These are phyloP conservation scores for Parvularia atlantis DNA, from an alignment of 78 protist species.

Conservation along the genomic window DNA sequence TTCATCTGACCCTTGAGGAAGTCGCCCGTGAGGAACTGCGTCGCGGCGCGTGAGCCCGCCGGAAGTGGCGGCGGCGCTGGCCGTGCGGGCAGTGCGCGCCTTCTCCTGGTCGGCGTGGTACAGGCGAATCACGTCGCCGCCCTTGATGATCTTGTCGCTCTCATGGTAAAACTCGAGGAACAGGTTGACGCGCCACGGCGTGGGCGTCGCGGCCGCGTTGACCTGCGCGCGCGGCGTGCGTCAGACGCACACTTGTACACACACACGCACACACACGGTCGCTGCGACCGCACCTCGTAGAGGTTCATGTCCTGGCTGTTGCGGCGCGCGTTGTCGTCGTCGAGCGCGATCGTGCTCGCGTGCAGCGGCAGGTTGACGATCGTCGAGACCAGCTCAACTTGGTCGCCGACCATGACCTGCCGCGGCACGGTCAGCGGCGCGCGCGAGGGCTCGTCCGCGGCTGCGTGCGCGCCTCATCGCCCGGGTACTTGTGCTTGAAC, in stretches of 20 bases:
- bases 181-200: neutral
- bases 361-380: neutral
- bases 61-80: too few relatives aligned
- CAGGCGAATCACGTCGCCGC: constrained; percentile 30
- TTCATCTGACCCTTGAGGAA: neutral
- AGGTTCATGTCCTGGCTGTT: neutral
- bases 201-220: neutral
- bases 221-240: neutral
- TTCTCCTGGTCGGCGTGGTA: constrained; percentile 19
- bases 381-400: neutral
- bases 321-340: neutral
- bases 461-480: constrained; percentile 1
- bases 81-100: too few relatives aligned
- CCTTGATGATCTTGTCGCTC: neutral
- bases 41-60: too few relatives aligned
- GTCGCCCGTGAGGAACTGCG: constrained; percentile 10
- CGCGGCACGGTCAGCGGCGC: neutral
- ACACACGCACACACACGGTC: neutral
- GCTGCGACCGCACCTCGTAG: neutral
- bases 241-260: neutral
- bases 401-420: neutral
- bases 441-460: neutral
- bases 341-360: neutral
- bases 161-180: neutral
- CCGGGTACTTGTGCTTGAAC: constrained; percentile 18